These are phyloP conservation scores for Chlorencoelia australis DNA, from an alignment of 2,329 filamentous ascomycete species.

Conservation along the genomic window DNA sequence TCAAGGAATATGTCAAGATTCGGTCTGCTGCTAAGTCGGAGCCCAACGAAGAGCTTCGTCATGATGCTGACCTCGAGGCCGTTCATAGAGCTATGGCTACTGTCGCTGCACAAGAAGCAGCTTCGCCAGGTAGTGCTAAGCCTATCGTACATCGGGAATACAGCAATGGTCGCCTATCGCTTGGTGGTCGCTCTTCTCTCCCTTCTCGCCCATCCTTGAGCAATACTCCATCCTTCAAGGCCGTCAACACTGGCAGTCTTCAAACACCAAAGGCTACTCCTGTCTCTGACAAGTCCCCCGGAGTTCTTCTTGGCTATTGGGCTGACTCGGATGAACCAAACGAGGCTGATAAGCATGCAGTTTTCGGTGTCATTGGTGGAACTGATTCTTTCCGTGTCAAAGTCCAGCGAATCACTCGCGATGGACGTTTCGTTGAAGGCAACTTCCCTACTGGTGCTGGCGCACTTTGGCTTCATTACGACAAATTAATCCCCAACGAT, in stretches of 20 bases:
- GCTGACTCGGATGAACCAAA: slow-evolving; percentile 39
- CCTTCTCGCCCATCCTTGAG: slow-evolving; percentile 17
- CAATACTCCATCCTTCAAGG: slow-evolving; percentile 22
- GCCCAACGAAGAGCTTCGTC: slow-evolving; percentile 12
- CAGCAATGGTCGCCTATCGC: slow-evolving; percentile 11
- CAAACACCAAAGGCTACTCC: slow-evolving; percentile 20
- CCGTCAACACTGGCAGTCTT: slow-evolving; percentile 18
- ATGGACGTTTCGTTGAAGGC: slow-evolving; percentile 46
- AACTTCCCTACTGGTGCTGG: slow-evolving; percentile 52
- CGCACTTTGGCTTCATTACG: slow-evolving; percentile 51
- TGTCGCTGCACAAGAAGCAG: slow-evolving; percentile 18
- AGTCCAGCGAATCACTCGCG: slow-evolving; percentile 48
- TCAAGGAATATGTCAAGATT: slow-evolving; percentile 54
- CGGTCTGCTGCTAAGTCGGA: slow-evolving; percentile 30
- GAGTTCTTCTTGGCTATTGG: slow-evolving; percentile 46
- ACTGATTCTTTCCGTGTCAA: slow-evolving; percentile 59
- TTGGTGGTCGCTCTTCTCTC: slow-evolving; percentile 16
- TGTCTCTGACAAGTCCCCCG: slow-evolving; percentile 13
- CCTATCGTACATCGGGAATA: slow-evolving; percentile 16
- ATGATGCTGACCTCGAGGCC: slow-evolving; percentile 16
- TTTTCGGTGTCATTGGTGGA: slow-evolving; percentile 50
- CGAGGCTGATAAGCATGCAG: slow-evolving; percentile 45
- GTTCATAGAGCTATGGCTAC: slow-evolving; percentile 19
- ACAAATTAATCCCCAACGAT: slow-evolving; percentile 48
- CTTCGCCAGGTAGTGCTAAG: slow-evolving; percentile 12